phyloP scores from a whole-genome alignment of 441 rosid genomes.

The Mallotus japonicus region DNA sequence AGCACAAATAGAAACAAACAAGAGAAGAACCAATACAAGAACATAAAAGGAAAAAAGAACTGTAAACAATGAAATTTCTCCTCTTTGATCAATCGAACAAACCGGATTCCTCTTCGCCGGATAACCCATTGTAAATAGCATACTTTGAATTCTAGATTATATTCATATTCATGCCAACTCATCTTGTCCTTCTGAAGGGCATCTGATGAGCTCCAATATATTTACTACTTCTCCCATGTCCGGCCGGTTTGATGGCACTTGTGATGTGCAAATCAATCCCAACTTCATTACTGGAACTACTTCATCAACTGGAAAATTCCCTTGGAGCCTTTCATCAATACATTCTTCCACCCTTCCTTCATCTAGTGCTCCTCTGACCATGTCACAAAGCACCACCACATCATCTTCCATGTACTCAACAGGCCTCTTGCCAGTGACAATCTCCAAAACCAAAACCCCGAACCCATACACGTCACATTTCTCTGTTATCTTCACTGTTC shows the following conservation, averaged over 20 bases:
- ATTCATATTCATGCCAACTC: slow-evolving; percentile 46
- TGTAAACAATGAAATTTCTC: slow-evolving; percentile 34
- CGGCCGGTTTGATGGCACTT: slow-evolving; percentile 94
- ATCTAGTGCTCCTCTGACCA: slow-evolving; percentile 85
- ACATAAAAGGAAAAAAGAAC: slow-evolving; percentile 13
- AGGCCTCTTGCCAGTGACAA: slow-evolving; percentile 82
- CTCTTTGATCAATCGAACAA: slow-evolving; percentile 38
- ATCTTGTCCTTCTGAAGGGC: slow-evolving; percentile 85
- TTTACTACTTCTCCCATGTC: slow-evolving; percentile 94
- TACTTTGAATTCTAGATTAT: slow-evolving; percentile 10
- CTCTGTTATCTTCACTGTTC: slow-evolving; percentile 83
- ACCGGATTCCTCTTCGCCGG: slow-evolving; percentile 92
- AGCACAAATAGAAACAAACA: slow-evolving; percentile 29
- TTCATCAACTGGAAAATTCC: slow-evolving; percentile 74
- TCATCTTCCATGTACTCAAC: slow-evolving; percentile 99
- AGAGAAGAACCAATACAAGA: slow-evolving; percentile 33
- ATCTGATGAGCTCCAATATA: slow-evolving; percentile 83
- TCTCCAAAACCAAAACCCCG: slow-evolving; percentile 75
- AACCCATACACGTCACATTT: slow-evolving; percentile 90
- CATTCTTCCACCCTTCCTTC: slow-evolving; percentile 86
- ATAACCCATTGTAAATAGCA: slow-evolving; percentile 34
- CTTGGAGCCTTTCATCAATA: slow-evolving; percentile 62
- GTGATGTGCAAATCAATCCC: slow-evolving; percentile 91
- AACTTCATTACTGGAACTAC: slow-evolving; percentile 84
- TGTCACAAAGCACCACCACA: slow-evolving; percentile 86